Base-by-base conservation (phyloP, 441 rosid genomes). In the Rhodomyrtus psidioides region DNA sequence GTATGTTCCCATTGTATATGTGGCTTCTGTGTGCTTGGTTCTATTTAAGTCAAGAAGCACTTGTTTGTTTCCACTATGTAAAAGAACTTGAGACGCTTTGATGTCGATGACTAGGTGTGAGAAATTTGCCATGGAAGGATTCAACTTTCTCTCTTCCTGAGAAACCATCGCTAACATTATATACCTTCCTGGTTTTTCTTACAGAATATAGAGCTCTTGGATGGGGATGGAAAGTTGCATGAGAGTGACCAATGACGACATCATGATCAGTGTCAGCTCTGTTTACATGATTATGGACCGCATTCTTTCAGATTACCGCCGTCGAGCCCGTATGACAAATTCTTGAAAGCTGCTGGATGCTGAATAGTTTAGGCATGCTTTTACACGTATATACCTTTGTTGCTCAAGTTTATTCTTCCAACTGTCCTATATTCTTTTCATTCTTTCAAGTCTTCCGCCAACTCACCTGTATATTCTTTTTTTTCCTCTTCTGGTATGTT, bases 271-370 rank as follows among this genome's bases (percentile, higher is more conserved):
- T 93, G 90, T 15, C 89, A 90, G 23, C 87, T 90, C 58, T 90
- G 92, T 83, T 87, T 92, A 5, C 90, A 55, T 0, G 95, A 93
- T 81, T 86, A 90, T 24, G 92, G 92, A 56, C 96, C 92, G 51
- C 90, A 88, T 84, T 94, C 98, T 76, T 97, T 96, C 90, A 90
- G 90, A 88, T 91, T 96, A 88, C 99, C 98, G 8, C 97, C 98
- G 65, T 92, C 99, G 53, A 96, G 98, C 90, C 99, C 99, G 12
- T 94, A 93, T 24, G 98, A 95, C 89, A 95, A 96, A 81, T 97
- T 97, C 94, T 89, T 96, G 91, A 97, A 97, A 91, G 98, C 98
- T 24, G 99, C 98, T 65, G 95, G 98, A 85, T 95, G 98, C 92
- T 95, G 85, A 92, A 82, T 89, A 86, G 87, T 85, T 83, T 74